Percentiles rank a stretch among this genome's conserved stretches.
Conservation (phyloP, 352 stramenopile genomes). For the Salisapilia sapeloensis region DNA sequence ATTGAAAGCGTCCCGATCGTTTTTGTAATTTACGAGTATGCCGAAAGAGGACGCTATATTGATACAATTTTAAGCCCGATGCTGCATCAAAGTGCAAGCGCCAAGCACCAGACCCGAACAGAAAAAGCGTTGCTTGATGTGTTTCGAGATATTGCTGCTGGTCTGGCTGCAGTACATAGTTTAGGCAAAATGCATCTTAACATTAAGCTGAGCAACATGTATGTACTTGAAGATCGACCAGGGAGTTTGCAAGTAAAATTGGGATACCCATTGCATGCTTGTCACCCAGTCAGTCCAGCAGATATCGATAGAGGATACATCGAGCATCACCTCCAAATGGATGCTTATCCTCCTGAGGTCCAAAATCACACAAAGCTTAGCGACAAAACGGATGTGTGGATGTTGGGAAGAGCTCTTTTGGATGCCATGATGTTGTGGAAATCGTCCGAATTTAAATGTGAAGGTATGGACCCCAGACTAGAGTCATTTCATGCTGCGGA, state of each 20-base stretch:
- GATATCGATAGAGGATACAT: background rate
- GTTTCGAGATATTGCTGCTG: constrained; percentile 30
- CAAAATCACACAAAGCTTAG: constrained; percentile 11
- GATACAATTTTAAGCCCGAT: constrained; percentile 9
- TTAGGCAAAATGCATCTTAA: constrained; percentile 32
- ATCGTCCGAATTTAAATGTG: constrained; percentile 8
- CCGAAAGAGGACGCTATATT: constrained; percentile 15
- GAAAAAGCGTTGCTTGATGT: constrained; percentile 14
- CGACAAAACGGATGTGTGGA: constrained; percentile 37
- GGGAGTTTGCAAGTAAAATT: too few relatives aligned
- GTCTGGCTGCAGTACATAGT: constrained; percentile 34
- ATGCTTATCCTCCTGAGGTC: constrained; percentile 22
- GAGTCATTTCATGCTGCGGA: background rate
- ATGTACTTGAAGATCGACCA: constrained; percentile 6
- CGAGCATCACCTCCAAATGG: constrained; percentile 15
- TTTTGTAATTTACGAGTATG: constrained; percentile 30
- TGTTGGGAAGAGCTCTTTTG: constrained; percentile 38
- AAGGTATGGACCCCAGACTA: background rate
- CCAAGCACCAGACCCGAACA: constrained; percentile 4
- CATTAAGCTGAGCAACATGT: constrained; percentile 30
- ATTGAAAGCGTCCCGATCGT: constrained; percentile 42
- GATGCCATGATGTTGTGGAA: constrained; percentile 43
- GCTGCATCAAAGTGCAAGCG: background rate
- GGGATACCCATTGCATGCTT: too few relatives aligned
- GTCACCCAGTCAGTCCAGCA: background rate